Conservation (phyloP, 306 rosid species). For the cucumber (Cucumis sativus) region DNA sequence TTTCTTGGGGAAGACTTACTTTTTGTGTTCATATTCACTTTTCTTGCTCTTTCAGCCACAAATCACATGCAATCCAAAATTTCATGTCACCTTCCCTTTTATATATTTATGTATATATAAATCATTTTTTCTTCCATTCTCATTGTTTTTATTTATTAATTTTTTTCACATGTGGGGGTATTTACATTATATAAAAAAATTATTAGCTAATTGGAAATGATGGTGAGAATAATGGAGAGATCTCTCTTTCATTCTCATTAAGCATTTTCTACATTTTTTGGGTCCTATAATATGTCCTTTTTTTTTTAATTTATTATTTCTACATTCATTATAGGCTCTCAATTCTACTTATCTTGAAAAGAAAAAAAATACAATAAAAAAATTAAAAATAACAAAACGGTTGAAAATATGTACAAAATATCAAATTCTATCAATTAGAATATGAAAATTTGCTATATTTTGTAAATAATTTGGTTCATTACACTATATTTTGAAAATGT, state of each 20-base stretch:
- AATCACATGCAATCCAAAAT: not conserved
- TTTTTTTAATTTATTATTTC: not conserved
- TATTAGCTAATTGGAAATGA: not conserved
- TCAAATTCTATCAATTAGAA: no score
- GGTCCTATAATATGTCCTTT: not conserved
- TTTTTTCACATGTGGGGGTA: no score
- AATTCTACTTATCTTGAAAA: no score
- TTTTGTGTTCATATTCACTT: not conserved
- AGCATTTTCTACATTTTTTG: not conserved
- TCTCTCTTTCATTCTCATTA: not conserved
- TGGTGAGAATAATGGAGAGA: not conserved
- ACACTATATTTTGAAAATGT: no score
- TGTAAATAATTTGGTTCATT: no score
- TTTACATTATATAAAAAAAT: not conserved
- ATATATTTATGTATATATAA: not conserved
- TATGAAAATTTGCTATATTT: no score
- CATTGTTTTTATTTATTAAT: no score
- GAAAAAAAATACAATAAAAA: no score
- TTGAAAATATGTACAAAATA: no score
- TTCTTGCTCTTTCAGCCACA: not conserved
- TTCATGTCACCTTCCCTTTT: not conserved
- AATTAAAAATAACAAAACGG: no score
- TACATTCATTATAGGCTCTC: no score
- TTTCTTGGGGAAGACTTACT: not conserved
- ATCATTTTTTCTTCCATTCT: not conserved